A percentile compares a stretch with the other conserved stretches of the same genome.
These are phyloP conservation scores for Eucalyptus marginata DNA, from an alignment of 345 rosid genomes.

Conservation along the genomic window DNA sequence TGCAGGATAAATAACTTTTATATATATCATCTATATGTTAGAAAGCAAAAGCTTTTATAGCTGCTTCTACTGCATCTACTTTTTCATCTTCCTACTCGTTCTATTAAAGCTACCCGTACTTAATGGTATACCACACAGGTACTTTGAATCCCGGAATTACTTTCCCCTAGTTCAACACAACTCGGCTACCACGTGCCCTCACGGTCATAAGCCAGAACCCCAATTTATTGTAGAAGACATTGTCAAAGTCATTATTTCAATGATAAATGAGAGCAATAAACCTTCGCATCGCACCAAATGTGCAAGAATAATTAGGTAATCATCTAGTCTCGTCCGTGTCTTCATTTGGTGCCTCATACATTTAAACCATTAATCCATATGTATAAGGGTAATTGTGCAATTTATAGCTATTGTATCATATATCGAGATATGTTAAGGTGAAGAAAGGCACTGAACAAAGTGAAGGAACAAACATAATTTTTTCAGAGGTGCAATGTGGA, in stretches of 20 bases:
- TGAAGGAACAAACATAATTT: not conserved
- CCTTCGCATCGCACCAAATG: not conserved
- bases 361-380: not conserved
- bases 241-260: not conserved
- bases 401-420: not conserved
- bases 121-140: not conserved
- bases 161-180: not conserved
- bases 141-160: not conserved
- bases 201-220: not conserved
- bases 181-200: not conserved
- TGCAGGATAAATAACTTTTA: not conserved
- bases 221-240: not conserved
- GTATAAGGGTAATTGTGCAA: not conserved
- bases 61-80: not conserved
- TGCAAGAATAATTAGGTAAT: not conserved
- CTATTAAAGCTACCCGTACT: not conserved
- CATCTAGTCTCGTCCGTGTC: not conserved
- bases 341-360: not conserved
- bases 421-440: not conserved
- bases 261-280: not conserved
- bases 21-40: not conserved
- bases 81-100: not conserved
- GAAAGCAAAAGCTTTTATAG: not conserved
- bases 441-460: not conserved
- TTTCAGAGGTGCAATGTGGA: not conserved